Evolutionary conservation across 345 rosid genomes (phyloP).

Genomic region (Theobroma cacao): DNA sequence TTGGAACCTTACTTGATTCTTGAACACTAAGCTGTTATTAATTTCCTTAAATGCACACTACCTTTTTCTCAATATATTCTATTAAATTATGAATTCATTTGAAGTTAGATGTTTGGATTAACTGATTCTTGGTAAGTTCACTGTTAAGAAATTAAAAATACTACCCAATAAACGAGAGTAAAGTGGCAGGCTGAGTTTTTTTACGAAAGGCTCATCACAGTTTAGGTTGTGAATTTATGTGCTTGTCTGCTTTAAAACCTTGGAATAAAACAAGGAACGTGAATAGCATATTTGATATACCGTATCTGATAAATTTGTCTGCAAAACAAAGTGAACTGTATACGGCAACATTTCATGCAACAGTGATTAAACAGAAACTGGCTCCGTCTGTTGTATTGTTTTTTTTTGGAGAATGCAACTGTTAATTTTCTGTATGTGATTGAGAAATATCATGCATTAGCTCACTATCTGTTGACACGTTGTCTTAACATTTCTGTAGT

Average conservation of each 20-base stretch:
- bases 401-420: not conserved
- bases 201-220: not conserved
- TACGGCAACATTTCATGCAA: not conserved
- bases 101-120: not conserved
- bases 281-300: not conserved
- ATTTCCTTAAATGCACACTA: conserved; percentile 7
- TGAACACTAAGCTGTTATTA: conserved; percentile 13
- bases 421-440: not conserved
- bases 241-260: not conserved
- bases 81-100: conserved; percentile 4
- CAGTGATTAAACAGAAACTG: not conserved
- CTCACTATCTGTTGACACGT: not conserved
- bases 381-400: not conserved
- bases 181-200: not conserved
- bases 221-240: not conserved
- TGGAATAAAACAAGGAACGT: not conserved
- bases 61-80: not conserved
- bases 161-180: not conserved
- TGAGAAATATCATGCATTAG: not conserved
- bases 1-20: conserved; percentile 19
- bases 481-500: no score
- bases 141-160: not conserved
- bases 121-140: not conserved
- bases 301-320: not conserved
- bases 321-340: not conserved